These are phyloP conservation scores for Claviceps sp. DNA, from an alignment of 2,329 filamentous ascomycete species.

Conservation along the genomic window DNA sequence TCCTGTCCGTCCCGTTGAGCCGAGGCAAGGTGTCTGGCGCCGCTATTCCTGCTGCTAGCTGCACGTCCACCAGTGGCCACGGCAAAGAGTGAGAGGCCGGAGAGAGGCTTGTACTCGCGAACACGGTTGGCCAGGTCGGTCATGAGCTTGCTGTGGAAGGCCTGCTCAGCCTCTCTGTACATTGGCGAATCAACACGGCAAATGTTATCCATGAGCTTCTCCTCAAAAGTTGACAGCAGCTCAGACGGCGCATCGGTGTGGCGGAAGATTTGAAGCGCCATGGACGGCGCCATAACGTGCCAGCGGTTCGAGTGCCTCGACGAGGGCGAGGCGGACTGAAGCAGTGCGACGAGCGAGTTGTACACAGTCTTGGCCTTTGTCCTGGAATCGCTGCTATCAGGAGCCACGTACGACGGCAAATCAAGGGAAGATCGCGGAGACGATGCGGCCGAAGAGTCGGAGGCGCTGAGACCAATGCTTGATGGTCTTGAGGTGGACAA, in stretches of 20 bases:
- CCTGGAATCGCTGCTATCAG: constrained; percentile 27
- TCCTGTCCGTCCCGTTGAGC: constrained; percentile 30
- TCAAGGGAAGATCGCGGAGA: constrained; percentile 37
- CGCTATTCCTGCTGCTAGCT: constrained; percentile 22
- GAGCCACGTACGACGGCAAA: constrained; percentile 23
- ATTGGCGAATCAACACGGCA: constrained; percentile 28
- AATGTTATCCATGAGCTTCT: constrained; percentile 32
- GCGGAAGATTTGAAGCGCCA: constrained; percentile 47
- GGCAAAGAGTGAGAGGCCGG: constrained; percentile 40
- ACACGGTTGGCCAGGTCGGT: constrained; percentile 35
- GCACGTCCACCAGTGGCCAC: constrained; percentile 39
- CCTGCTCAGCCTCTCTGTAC: constrained; percentile 35
- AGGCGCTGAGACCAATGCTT: constrained; percentile 36
- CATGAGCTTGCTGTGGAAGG: constrained; percentile 36
- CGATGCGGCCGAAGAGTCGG: constrained; percentile 35
- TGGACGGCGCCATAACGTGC: constrained; percentile 36
- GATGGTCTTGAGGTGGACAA: constrained; percentile 33
- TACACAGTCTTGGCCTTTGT: constrained; percentile 35
- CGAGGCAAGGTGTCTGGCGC: constrained; percentile 19
- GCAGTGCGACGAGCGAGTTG: constrained; percentile 38
- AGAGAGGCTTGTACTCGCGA: constrained; percentile 37
- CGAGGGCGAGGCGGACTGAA: constrained; percentile 35
- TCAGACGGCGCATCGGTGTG: constrained; percentile 36
- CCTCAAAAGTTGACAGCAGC: constrained; percentile 34
- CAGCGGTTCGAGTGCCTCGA: constrained; percentile 33